phyloP scores from a whole-genome alignment of 345 rosid species.

The Sisymbrium altissimum region DNA sequence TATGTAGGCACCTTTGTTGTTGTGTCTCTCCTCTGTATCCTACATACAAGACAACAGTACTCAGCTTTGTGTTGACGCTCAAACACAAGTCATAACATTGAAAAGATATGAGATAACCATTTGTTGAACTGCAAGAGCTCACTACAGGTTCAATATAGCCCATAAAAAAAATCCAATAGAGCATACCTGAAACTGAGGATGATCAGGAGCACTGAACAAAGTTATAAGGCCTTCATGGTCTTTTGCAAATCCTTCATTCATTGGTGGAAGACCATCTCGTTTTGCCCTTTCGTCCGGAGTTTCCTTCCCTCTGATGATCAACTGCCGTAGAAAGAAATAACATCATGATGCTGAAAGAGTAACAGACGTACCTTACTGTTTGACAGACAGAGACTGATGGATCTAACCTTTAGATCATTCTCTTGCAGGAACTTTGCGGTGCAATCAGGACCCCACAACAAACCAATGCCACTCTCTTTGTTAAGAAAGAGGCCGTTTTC shows the following conservation, averaged over 20 bases:
- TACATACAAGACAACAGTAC: constrained; percentile 12
- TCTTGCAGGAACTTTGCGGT: constrained; percentile 36
- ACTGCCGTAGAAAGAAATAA: constrained; percentile 24
- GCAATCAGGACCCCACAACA: constrained; percentile 42
- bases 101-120: background rate
- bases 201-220: constrained; percentile 40
- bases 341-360: constrained; percentile 18
- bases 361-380: background rate
- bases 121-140: background rate
- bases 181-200: constrained; percentile 40
- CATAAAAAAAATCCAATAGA: background rate
- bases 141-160: background rate
- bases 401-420: constrained; percentile 34
- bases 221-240: constrained; percentile 41
- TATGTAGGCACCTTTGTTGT: constrained; percentile 38
- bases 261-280: constrained; percentile 30
- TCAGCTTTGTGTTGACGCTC: background rate
- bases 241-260: constrained; percentile 33
- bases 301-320: constrained; percentile 37
- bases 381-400: background rate
- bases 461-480: constrained; percentile 38
- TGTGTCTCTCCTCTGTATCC: constrained; percentile 34
- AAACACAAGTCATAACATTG: constrained; percentile 2
- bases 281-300: constrained; percentile 26
- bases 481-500: constrained; percentile 27